Evolutionary conservation across 2,329 filamentous ascomycete genomes (phyloP).

Genomic region (Hirsutella rhossiliensis): DNA sequence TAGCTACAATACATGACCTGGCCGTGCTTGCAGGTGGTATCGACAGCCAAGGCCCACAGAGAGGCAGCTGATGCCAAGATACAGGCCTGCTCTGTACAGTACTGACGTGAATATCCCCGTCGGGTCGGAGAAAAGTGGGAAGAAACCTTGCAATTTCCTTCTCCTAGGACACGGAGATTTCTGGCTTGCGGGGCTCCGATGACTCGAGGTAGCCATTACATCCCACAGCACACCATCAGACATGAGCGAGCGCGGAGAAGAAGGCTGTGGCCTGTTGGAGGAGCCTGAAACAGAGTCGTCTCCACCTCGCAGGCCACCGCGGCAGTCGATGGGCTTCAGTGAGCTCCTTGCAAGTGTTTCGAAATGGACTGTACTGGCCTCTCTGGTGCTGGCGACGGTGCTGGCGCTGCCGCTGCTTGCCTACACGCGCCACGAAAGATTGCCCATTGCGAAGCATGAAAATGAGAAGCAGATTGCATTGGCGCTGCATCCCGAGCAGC

Average conservation of each 20-base stretch:
- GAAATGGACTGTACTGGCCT: neutral
- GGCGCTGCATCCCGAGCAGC: slow-evolving; percentile 6
- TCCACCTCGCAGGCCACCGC: neutral
- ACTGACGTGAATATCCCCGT: too few species aligned
- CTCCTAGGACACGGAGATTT: too few species aligned
- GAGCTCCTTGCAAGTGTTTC: neutral
- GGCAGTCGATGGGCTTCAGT: neutral
- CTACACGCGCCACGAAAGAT: neutral
- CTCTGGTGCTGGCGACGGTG: neutral
- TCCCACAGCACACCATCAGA: too few species aligned
- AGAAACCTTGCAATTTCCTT: too few species aligned
- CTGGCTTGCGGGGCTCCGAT: too few species aligned
- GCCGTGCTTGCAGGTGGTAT: too few species aligned
- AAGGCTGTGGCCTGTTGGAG: slow-evolving; percentile 3
- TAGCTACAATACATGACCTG: too few species aligned
- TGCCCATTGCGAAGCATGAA: neutral
- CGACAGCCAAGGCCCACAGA: too few species aligned
- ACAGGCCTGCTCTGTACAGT: too few species aligned
- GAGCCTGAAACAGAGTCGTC: neutral
- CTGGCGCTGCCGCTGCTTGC: slow-evolving; percentile 3
- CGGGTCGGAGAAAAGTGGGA: too few species aligned
- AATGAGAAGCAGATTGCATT: slow-evolving; percentile 6
- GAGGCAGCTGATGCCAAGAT: too few species aligned
- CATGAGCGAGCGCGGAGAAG: neutral
- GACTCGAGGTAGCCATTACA: too few species aligned